phyloP scores from a whole-genome alignment of 345 rosid genomes.

The Salix brachista region DNA sequence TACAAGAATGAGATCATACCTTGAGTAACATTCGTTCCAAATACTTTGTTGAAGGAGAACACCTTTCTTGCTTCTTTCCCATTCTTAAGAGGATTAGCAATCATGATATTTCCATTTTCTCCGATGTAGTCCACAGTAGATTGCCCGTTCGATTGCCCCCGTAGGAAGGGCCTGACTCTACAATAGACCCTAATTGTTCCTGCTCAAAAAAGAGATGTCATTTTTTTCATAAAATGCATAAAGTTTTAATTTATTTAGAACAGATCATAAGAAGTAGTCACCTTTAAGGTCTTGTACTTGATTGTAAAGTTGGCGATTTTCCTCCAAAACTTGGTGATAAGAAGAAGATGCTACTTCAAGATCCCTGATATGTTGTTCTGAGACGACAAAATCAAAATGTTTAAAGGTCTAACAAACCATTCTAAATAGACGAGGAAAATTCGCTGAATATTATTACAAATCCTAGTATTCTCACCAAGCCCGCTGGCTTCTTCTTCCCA shows the following conservation, averaged over 20 bases:
- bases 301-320: constrained; percentile 87
- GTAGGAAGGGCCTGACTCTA: constrained; percentile 81
- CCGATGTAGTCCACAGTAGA: constrained; percentile 88
- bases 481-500: constrained; percentile 63
- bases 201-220: constrained; percentile 24
- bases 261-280: constrained; percentile 7
- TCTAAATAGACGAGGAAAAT: not conserved
- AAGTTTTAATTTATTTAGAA: not conserved
- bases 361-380: constrained; percentile 63
- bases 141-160: constrained; percentile 55
- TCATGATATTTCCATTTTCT: constrained; percentile 92
- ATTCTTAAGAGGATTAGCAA: constrained; percentile 75
- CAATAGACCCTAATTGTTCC: constrained; percentile 90
- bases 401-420: not conserved
- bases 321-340: constrained; percentile 81
- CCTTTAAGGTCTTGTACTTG: constrained; percentile 99
- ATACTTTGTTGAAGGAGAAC: constrained; percentile 84
- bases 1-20: constrained; percentile 33
- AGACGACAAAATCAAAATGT: constrained; percentile 1
- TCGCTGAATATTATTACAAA: not conserved
- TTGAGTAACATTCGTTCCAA: constrained; percentile 69
- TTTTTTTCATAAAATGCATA: not conserved
- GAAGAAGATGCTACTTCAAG: constrained; percentile 77
- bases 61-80: constrained; percentile 86
- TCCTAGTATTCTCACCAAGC: constrained; percentile 44